phyloP scores from a whole-genome alignment of 2,329 filamentous ascomycete species.

The Pseudogymnoascus sp. region DNA sequence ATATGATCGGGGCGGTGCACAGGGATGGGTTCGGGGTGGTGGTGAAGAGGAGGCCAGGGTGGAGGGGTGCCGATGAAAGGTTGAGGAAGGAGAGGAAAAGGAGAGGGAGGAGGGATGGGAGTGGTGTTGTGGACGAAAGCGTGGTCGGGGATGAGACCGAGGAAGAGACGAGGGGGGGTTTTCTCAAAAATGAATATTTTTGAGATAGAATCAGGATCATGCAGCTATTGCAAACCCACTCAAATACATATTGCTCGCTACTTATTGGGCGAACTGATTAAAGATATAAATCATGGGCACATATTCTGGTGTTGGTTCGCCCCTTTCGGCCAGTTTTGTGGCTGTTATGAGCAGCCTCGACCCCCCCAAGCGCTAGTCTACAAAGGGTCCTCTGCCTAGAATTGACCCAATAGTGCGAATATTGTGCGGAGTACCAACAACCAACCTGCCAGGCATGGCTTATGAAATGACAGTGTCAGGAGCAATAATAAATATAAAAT shows the following conservation, averaged over 20 bases:
- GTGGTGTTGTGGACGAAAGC: background rate
- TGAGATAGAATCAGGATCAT: background rate
- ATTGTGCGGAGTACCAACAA: background rate
- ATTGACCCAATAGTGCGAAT: background rate
- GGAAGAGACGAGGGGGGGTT: background rate
- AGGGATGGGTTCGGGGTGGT: constrained; percentile 58
- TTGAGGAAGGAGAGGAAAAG: background rate
- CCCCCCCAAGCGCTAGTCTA: background rate
- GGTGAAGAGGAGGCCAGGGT: constrained; percentile 41
- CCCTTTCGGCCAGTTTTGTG: background rate
- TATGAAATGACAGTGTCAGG: background rate
- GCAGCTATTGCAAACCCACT: background rate
- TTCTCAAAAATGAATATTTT: background rate
- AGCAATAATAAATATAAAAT: background rate
- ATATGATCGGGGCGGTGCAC: constrained; percentile 55
- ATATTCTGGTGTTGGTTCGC: background rate
- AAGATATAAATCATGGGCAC: background rate
- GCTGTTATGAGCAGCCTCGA: background rate
- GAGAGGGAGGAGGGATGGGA: background rate
- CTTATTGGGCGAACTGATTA: background rate
- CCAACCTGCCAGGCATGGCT: background rate
- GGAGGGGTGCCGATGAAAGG: constrained; percentile 33
- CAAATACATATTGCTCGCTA: background rate
- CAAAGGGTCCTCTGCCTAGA: background rate
- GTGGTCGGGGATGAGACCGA: background rate